A percentile compares a stretch with the other conserved stretches of the same genome.
phyloP scores from a whole-genome alignment of 345 rosid species.

The Melaleuca alternifolia region DNA sequence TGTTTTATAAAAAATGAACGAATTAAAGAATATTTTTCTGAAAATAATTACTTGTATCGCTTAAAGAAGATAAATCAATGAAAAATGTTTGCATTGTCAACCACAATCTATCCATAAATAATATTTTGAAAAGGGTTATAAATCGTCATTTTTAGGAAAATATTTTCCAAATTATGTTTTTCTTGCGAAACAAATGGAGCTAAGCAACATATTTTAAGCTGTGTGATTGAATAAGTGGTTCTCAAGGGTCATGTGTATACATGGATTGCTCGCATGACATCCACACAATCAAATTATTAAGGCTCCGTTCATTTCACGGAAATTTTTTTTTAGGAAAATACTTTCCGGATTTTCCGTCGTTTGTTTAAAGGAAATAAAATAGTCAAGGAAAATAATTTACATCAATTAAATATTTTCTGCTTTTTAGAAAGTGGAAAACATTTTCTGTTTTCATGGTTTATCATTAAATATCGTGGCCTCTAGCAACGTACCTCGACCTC shows the following conservation, averaged over 20 bases:
- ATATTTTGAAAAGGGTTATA: background rate
- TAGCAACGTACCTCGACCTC: too few relatives aligned
- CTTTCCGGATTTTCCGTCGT: too few relatives aligned
- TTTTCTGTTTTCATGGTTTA: too few relatives aligned
- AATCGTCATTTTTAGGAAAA: accelerated
- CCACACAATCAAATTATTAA: background rate
- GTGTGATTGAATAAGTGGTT: background rate
- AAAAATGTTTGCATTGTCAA: background rate
- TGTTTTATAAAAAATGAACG: background rate
- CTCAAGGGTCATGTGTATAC: accelerated
- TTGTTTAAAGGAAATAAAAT: too few relatives aligned
- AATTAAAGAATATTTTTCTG: background rate
- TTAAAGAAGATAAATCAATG: background rate
- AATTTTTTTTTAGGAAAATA: too few relatives aligned
- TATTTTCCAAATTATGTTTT: background rate
- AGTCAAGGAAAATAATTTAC: too few relatives aligned
- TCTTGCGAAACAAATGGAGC: accelerated
- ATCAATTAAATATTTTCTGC: too few relatives aligned
- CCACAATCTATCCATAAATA: background rate
- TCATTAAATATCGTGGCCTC: too few relatives aligned
- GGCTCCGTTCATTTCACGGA: too few relatives aligned
- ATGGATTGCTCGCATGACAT: background rate
- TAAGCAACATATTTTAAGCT: background rate
- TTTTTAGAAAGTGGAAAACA: too few relatives aligned
- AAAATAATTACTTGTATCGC: background rate